phyloP scores from a whole-genome alignment of 176 grass and related monocot genomes.

The maize (Zea mays) region DNA sequence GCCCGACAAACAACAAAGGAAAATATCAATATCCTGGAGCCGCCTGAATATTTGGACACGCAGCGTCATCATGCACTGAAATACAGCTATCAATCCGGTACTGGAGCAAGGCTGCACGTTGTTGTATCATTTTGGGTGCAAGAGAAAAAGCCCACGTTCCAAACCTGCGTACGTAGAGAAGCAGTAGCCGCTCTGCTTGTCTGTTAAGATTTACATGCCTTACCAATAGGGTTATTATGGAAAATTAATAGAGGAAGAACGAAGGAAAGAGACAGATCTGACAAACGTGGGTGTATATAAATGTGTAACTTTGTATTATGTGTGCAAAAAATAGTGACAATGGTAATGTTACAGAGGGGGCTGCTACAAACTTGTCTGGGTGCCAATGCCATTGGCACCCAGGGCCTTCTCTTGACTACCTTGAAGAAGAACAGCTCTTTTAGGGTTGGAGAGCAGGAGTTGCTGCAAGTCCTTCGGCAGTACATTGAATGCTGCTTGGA shows the following conservation, averaged over 20 bases:
- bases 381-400: slow-evolving; percentile 23
- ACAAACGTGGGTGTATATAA: slow-evolving; percentile 15
- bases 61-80: background rate
- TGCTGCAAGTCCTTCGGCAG: slow-evolving; percentile 95
- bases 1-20: no score
- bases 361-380: slow-evolving; percentile 53
- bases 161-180: background rate
- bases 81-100: background rate
- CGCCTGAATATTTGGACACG: background rate
- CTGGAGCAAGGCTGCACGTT: background rate
- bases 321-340: slow-evolving; percentile 35
- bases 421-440: slow-evolving; percentile 77
- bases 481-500: slow-evolving; percentile 63
- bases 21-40: background rate
- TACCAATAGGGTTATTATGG: background rate
- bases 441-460: slow-evolving; percentile 78
- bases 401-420: slow-evolving; percentile 44
- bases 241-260: background rate
- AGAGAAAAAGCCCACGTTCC: background rate
- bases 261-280: background rate
- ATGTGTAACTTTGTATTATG: slow-evolving; percentile 36
- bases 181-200: background rate
- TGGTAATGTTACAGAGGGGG: slow-evolving; percentile 43
- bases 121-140: background rate
- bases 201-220: no score